Evolutionary conservation across 31 red algal species (phyloP), one percentile per base, ranked within the genome.

Genomic region (Endocladia muricata): DNA sequence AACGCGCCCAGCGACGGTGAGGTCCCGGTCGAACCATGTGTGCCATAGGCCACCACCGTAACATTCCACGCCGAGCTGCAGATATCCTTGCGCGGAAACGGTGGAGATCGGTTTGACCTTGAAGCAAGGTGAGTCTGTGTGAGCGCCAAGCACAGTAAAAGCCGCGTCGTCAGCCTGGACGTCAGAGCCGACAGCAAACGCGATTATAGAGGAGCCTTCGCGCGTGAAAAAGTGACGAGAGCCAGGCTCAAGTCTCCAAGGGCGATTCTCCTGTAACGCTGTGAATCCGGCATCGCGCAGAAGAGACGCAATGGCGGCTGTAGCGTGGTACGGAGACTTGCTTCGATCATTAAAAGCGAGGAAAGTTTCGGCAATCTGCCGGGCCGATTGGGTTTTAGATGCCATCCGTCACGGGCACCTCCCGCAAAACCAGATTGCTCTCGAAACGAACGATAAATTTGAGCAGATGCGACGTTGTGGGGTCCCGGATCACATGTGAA

Each of bases 1-100:
- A 22, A 96, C 93, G 36, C 93, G 80, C 8, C 93, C 93, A 0
- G 93, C 87, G 3, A 91, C 73, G 22, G 81, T 91, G 28, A 96
- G 81, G 68, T 96, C 93, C 29, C 93, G 87, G 63, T 96, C 93
- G 67, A 96, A 96, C 93, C 93, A 96, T 22, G 93, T 96, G 59
- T 96, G 85, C 93, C 93, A 96, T 40, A 96, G 44, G 7, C 93
- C 93, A 23, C 93, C 93, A 0, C 93, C 93, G 58, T 96, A 96
- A 54, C 82, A 88, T 56, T 96, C 88, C 13, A 96, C 93, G 5
- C 87, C 93, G 23, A 91, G 25, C 76, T 91, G 81, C 34, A 91
- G 3, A 37, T 83, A 96, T 1, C 88, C 82, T 6, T 57, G 28
- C 5, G 55, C 70, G 32, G 61, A 32, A 4, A 76, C 43, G n/a